Base-by-base conservation (phyloP, 2,329 filamentous ascomycete species). In the Fusarium sp. region DNA sequence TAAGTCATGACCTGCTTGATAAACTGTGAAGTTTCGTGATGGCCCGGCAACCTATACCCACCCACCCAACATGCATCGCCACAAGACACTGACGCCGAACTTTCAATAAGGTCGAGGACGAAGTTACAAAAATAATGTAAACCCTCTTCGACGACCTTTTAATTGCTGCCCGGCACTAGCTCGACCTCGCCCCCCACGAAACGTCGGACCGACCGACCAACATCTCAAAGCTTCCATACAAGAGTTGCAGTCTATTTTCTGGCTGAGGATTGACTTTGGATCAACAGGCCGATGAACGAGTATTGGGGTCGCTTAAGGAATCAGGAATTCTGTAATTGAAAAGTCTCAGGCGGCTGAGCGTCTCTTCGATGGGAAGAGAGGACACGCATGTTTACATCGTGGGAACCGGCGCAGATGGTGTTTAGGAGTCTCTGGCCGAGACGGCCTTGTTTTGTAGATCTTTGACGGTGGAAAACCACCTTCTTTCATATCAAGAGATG, bases 71-170 rank as follows among this genome's bases (percentile, higher is more conserved):
- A 51, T 60, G 36, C 45, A 63, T 57, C 40, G 55, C 67, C 53
- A 54, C 70, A 61, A 71, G 63, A 63, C 66, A 75, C 78, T 80
- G 74, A 79, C 75, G 67, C 66, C 69, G 62, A 71, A 69, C 68
- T 58, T 63, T 58, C 59, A 53, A 70, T 52, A 89, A 95, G 92
- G 91, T 94, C 83, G 92, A 95, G 86, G 92, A 95, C 84, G 92
- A 95, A 83, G 90, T 95, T 81, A 94, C 92, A 76, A 95, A 93
- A 84, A 93, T 97, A 83, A 94, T 95, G 91, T 95, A 91, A 81
- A 80, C 76, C 55, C 45, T 60, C 45, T 45, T 53, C 50, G 57
- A 40, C 48, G 50, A 55, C 53, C 59, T 51, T 61, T 45, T 59
- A 58, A 72, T 68, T 60, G 59, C 66, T 74, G 61, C 61, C 56